Evolutionary conservation across 2,329 filamentous ascomycete species (phyloP), one percentile per base, ranked within the genome.

Genomic region (Aureobasidium musti): DNA sequence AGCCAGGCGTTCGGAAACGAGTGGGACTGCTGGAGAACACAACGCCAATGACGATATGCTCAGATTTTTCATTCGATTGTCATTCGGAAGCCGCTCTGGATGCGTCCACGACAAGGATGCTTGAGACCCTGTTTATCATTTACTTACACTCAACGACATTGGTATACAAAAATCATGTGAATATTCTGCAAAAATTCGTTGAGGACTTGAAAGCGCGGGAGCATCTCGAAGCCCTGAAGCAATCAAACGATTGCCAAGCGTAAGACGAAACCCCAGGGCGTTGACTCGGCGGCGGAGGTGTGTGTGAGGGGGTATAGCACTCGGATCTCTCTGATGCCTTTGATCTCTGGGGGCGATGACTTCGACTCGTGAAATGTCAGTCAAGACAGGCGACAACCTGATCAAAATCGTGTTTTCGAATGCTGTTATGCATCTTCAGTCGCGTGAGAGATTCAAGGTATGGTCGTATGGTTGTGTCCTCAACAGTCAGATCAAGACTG

Each of bases 11-110:
- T 61, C 37, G 43, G 57, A 49, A 61, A 61, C 57, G 57, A 41
- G 28, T 61, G 41, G 57, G 57, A 61, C 49, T 52, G 57, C 35
- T 49, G 19, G 43, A 47, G 43, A 49, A 49, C n/a, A 45, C 26
- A 45, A 59, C 54, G 57, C 57, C 57, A 35, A 49, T 61, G 57
- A 61, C 57, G 45, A 37, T 30, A 49, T 61, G 30, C 14, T 35
- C 41, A 14, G 33, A 35, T 47, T 49, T 47, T 43, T 49, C 43
- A 26, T 17, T 33, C n/a, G 17, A 30, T 50, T 21, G 7, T 23
- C 39, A 21, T 45, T 26, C 6, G 19, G n/a, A 39, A 60, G 57
- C 17, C 19, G 57, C 39, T 61, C 41, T 61, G 10, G 57, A 61
- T 7, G 41, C 43, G 37, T 21, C 41, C 3, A 10, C 17, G 7